A percentile compares a stretch with the other conserved stretches of the same genome.
phyloP scores from a whole-genome alignment of 2,329 filamentous ascomycete species.

The Diaporthe citrichinensis region DNA sequence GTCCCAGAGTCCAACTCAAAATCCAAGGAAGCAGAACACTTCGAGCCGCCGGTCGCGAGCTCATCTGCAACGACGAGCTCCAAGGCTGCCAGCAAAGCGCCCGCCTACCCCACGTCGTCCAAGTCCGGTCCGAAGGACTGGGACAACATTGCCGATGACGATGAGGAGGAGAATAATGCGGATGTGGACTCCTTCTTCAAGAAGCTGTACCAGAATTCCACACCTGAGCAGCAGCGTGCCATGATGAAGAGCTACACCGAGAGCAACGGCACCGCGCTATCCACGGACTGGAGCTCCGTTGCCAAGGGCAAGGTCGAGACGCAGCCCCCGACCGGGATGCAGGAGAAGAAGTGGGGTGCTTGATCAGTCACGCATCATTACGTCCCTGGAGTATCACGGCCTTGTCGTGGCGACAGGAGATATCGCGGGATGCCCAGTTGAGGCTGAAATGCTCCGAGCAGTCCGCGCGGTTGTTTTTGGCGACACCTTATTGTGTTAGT shows the following conservation, averaged over 20 bases:
- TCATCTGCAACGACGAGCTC: neutral
- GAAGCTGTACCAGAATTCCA: constrained; percentile 82
- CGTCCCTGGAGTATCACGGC: fast-evolving
- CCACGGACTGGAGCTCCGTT: constrained; percentile 92
- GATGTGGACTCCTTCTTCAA: constrained; percentile 90
- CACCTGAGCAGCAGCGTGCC: constrained; percentile 85
- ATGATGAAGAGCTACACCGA: constrained; percentile 99
- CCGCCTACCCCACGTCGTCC: constrained; percentile 89
- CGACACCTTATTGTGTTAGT: neutral
- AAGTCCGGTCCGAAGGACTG: constrained; percentile 88
- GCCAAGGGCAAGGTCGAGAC: constrained; percentile 79
- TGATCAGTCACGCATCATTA: constrained; percentile 37
- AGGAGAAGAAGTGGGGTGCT: constrained; percentile 77
- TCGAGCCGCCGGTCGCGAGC: neutral
- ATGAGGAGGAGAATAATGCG: constrained; percentile 71
- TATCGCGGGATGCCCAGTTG: neutral
- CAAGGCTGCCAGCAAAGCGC: constrained; percentile 50
- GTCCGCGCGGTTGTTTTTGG: neutral
- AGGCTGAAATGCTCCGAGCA: neutral
- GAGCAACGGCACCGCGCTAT: constrained; percentile 92
- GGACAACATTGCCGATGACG: constrained; percentile 78
- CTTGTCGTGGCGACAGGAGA: too few species aligned
- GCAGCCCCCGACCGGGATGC: constrained; percentile 81
- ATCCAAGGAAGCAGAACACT: neutral
- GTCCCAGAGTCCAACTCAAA: too few species aligned